A percentile compares a stretch with the other conserved stretches of the same genome.
phyloP scores from a whole-genome alignment of 805 yeast genomes.

The Ogataea populi-albae region DNA sequence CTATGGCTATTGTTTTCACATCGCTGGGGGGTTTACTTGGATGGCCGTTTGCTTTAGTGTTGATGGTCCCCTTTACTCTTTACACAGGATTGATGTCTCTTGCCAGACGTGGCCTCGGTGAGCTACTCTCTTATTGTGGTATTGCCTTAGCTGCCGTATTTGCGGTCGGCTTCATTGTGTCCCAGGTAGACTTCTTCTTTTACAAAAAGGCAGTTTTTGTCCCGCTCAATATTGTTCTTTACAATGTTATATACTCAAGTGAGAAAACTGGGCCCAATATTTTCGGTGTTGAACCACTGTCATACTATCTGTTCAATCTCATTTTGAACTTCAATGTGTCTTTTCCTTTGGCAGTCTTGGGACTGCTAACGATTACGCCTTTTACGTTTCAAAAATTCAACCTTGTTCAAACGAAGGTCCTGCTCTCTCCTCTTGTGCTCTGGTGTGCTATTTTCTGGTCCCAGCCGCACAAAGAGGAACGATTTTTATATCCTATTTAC shows the following conservation, averaged over 20 bases:
- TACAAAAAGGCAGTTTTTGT: slow-evolving; percentile 64
- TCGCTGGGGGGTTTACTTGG: slow-evolving; percentile 76
- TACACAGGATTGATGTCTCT: slow-evolving; percentile 29
- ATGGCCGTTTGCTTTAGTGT: slow-evolving; percentile 82
- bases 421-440: slow-evolving; percentile 49
- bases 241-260: slow-evolving; percentile 70
- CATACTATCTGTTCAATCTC: slow-evolving; percentile 67
- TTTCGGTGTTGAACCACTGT: slow-evolving; percentile 81
- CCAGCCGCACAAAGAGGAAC: slow-evolving; percentile 92
- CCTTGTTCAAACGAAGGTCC: slow-evolving; percentile 20
- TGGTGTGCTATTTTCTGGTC: slow-evolving; percentile 67
- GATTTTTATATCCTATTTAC: slow-evolving; percentile 85
- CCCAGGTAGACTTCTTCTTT: slow-evolving; percentile 53
- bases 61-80: slow-evolving; percentile 58
- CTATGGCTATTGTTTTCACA: slow-evolving; percentile 40
- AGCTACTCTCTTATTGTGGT: slow-evolving; percentile 13
- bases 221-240: slow-evolving; percentile 76
- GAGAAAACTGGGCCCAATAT: slow-evolving; percentile 83
- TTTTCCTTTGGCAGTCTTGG: slow-evolving; percentile 40
- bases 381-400: slow-evolving; percentile 15
- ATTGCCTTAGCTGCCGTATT: slow-evolving; percentile 18
- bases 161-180: slow-evolving; percentile 19
- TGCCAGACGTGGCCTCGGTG: slow-evolving; percentile 4
- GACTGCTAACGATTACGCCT: slow-evolving; percentile 34
- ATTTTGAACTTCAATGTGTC: slow-evolving; percentile 69